phyloP scores from a whole-genome alignment of 257 asterid genomes.

The Buddleja alternifolia region DNA sequence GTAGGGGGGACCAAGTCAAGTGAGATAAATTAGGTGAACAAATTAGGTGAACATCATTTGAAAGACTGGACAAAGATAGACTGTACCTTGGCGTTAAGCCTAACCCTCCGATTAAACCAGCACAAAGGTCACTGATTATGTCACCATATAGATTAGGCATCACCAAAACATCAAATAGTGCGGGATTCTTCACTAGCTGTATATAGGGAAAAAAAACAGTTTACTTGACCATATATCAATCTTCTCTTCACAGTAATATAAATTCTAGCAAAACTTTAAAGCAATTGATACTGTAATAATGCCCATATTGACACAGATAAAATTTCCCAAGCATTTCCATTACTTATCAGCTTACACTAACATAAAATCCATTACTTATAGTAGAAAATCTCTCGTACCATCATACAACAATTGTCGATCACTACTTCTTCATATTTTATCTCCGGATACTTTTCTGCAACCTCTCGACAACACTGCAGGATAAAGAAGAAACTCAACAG shows the following conservation, averaged over 20 bases:
- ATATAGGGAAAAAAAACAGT: conserved; percentile 13
- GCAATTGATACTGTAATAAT: neutral
- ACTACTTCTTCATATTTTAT: conserved; percentile 90
- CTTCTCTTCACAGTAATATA: neutral
- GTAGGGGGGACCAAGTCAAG: conserved; percentile 21
- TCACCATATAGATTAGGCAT: conserved; percentile 69
- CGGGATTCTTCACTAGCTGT: conserved; percentile 93
- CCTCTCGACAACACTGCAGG: conserved; percentile 95
- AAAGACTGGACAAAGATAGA: conserved; percentile 9
- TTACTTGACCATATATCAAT: conserved; percentile 6
- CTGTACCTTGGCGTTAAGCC: conserved; percentile 93
- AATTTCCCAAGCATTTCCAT: conserved; percentile 13
- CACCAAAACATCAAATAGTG: conserved; percentile 83
- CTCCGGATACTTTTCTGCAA: conserved; percentile 92
- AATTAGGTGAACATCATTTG: conserved; percentile 2
- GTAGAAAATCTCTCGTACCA: conserved; percentile 53
- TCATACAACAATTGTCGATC: conserved; percentile 95
- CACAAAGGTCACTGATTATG: conserved; percentile 78
- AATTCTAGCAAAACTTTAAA: conserved; percentile 6
- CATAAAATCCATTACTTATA: conserved; percentile 1
- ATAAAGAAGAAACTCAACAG: conserved; percentile 34
- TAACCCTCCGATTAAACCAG: conserved; percentile 95
- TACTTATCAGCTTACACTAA: conserved; percentile 17
- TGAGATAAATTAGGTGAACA: conserved; percentile 15
- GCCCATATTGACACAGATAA: conserved; percentile 12